Percentiles rank a stretch among this genome's conserved stretches.
Conservation (phyloP, 2,329 filamentous ascomycete genomes). For the Leptographium galeiforme region DNA sequence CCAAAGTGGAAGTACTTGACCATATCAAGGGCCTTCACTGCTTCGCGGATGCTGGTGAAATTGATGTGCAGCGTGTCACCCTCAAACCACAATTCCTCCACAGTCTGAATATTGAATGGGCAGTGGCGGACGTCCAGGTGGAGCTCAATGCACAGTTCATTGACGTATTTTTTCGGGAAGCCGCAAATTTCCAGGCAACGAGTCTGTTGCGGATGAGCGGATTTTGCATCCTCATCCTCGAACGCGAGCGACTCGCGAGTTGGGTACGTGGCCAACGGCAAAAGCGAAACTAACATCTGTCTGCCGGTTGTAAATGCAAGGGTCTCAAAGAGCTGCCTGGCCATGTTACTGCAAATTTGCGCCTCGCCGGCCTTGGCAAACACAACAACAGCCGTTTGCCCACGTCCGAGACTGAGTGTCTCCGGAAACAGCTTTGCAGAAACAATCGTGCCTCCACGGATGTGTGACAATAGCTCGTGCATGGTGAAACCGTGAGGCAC, state of each 20-base stretch:
- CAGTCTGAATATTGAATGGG: not conserved
- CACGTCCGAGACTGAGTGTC: not conserved
- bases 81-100: slow-evolving; percentile 12
- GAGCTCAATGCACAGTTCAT: slow-evolving; percentile 8
- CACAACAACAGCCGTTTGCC: slow-evolving; percentile 6
- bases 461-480: slow-evolving; percentile 6
- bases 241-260: not conserved
- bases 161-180: slow-evolving; percentile 6
- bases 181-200: slow-evolving; percentile 6
- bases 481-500: slow-evolving; percentile 3
- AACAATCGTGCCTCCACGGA: slow-evolving; percentile 8
- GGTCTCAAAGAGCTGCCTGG: not conserved
- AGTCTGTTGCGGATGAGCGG: not conserved
- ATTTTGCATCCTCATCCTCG: not conserved
- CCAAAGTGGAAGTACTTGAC: slow-evolving; percentile 6
- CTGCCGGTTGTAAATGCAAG: no score
- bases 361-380: slow-evolving; percentile 8
- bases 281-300: not conserved
- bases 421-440: slow-evolving; percentile 2
- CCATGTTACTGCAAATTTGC: not conserved
- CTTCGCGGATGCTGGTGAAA: slow-evolving; percentile 9
- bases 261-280: slow-evolving; percentile 9
- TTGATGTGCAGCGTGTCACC: slow-evolving; percentile 6
- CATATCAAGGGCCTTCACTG: slow-evolving; percentile 3
- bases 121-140: not conserved